Base-by-base conservation (phyloP, 2,329 filamentous ascomycete genomes). In the Neonectria sp. region DNA sequence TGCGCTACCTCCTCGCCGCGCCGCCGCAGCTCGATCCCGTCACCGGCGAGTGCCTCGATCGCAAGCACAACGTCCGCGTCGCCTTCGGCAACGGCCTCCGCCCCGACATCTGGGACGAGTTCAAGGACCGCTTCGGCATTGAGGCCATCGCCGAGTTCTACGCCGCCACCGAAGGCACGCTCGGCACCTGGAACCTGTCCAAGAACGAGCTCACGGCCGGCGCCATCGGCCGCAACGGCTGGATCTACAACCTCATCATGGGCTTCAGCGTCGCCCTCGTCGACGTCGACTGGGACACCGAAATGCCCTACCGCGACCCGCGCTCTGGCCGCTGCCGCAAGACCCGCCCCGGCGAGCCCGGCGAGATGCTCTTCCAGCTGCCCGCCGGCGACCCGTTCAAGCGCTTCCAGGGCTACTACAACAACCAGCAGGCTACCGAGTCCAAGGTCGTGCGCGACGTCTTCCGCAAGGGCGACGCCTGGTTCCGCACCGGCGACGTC, bases 31-130 rank as follows among this genome's bases (percentile, higher is more conserved):
- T 85, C 29, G 90, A 94, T 71, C 85, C 90, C 0, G 78, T 77
- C 7, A 93, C 91, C 0, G 91, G 91, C 24, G 88, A 91, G 75
- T 86, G 88, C 68, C 84, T 94, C 40, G 95, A 97, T 79, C 88
- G 86, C 73, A 88, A 90, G 70, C 92, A 97, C 82, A 86, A 84
- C 0, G 88, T 97, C n/a, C 89, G 90, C 6, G 74, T 91, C 4
- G 94, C 93, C 0, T 93, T 95, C 71, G 95, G 95, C 24, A 97
- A 97, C 76, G 95, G 95, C 2, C 84, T 97, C 24, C 88, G 95
- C 0, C 94, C 94, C 0, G 94, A 97, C 75, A 89, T 97, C 37
- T 97, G 95, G 95, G 90, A 93, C 68, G 85, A 83, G 8, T 96
- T 97, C 84, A 94, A 95, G 78, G 87, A 92, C 29, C 91, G 95